These are phyloP conservation scores for Fraxinus latifolia DNA, from an alignment of 305 asterid species.

Conservation along the genomic window DNA sequence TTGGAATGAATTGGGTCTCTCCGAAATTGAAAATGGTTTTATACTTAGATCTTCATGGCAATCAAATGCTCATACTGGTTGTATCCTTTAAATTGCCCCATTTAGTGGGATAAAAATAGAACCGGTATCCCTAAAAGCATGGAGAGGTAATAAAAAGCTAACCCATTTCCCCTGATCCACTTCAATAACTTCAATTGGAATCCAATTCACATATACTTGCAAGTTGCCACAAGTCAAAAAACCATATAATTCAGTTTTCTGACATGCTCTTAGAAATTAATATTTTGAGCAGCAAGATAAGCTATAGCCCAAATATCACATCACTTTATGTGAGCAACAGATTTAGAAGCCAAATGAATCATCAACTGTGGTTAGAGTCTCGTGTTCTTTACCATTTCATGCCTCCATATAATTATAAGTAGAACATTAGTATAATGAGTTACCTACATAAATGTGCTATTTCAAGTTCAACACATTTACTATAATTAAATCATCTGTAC, in stretches of 20 bases:
- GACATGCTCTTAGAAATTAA: neutral
- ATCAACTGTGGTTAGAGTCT: neutral
- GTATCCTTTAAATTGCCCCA: neutral
- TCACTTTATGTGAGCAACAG: neutral
- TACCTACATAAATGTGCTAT: neutral
- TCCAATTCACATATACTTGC: neutral
- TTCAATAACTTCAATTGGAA: neutral
- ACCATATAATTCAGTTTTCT: neutral
- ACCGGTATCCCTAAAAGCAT: neutral
- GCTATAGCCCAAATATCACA: neutral
- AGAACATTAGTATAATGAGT: neutral
- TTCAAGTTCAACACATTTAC: neutral
- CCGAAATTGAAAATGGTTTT: neutral
- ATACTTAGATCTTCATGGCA: neutral
- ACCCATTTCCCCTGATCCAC: neutral
- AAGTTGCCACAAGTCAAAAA: neutral
- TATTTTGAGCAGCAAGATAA: neutral
- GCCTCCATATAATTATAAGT: neutral
- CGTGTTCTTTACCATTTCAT: neutral
- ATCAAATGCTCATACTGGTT: neutral
- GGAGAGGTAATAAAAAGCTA: neutral
- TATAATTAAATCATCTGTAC: neutral
- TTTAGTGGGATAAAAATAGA: neutral
- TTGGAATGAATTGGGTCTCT: neutral
- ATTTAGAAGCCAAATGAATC: neutral